Evolutionary conservation across 257 asterid species (phyloP).

Genomic region (Gentiana dahurica): DNA sequence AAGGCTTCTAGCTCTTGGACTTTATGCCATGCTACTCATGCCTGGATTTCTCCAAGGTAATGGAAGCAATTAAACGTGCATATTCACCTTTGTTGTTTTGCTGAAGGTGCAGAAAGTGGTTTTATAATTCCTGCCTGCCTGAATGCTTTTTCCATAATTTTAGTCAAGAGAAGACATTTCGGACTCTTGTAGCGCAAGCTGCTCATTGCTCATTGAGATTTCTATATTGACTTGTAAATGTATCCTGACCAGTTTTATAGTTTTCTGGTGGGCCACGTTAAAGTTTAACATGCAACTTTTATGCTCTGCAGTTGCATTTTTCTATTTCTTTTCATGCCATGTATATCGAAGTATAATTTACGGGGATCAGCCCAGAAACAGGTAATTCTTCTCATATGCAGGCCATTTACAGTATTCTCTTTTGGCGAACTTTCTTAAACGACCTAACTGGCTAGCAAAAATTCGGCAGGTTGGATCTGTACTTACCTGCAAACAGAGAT

Average conservation of each 20-base stretch:
- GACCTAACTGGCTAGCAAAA: constrained; percentile 1
- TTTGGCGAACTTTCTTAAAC: constrained; percentile 4
- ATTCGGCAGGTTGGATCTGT: constrained; percentile 76
- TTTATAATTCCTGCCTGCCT: too few species aligned
- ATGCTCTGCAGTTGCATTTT: constrained; percentile 63
- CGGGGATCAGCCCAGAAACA: constrained; percentile 87
- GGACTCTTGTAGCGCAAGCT: background rate
- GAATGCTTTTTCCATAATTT: background rate
- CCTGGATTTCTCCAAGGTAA: constrained; percentile 97
- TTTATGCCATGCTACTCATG: constrained; percentile 85
- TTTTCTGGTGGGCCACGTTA: background rate
- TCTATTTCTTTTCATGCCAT: constrained; percentile 70
- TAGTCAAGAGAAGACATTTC: background rate
- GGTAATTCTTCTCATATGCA: constrained; percentile 28
- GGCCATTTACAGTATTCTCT: background rate
- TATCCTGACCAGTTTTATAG: background rate
- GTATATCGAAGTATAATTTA: constrained; percentile 76
- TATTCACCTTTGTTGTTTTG: too few species aligned
- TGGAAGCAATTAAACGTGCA: too few species aligned
- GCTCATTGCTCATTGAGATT: too few species aligned
- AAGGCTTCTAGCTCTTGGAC: constrained; percentile 63
- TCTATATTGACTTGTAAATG: too few species aligned
- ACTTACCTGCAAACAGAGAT: constrained; percentile 52
- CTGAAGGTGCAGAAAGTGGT: too few species aligned
- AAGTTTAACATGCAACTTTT: constrained; percentile 4